Conservation (phyloP, 768 basidiomycete species). For the Leucocoprinus sp. region DNA sequence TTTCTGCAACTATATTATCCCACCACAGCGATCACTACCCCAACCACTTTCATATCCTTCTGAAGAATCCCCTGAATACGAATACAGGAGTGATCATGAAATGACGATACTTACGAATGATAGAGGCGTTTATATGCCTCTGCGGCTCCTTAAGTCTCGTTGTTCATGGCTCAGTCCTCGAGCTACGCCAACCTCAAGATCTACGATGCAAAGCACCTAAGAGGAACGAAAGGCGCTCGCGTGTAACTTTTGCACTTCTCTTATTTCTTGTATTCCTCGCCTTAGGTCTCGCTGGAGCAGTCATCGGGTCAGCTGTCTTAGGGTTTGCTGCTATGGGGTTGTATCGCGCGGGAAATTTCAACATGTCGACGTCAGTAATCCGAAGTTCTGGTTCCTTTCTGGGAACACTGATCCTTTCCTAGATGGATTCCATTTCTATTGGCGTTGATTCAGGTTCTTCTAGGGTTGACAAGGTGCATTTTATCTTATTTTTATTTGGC, state of each 20-base stretch:
- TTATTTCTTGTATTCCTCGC: constrained; percentile 34
- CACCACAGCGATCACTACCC: constrained; percentile 20
- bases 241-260: constrained; percentile 38
- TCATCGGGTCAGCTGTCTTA: constrained; percentile 37
- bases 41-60: constrained; percentile 1
- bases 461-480: constrained; percentile 32
- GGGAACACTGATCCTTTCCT: neutral
- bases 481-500: neutral
- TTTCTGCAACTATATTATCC: constrained; percentile 44
- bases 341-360: constrained; percentile 35
- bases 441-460: constrained; percentile 33
- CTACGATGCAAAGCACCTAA: constrained; percentile 13
- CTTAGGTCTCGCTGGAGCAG: constrained; percentile 36
- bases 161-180: constrained; percentile 1
- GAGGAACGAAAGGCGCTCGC: constrained; percentile 34
- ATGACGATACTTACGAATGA: neutral
- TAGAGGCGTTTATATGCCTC: constrained; percentile 14
- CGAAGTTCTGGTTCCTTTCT: constrained; percentile 1
- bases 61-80: neutral
- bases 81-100: neutral
- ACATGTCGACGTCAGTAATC: constrained; percentile 41
- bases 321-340: constrained; percentile 38
- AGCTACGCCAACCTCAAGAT: constrained; percentile 16
- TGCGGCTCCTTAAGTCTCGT: constrained; percentile 6
- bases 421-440: constrained; percentile 42